These are phyloP conservation scores for Wallacemonas rigidus DNA, from an alignment of 208 protist species.

Conservation along the genomic window DNA sequence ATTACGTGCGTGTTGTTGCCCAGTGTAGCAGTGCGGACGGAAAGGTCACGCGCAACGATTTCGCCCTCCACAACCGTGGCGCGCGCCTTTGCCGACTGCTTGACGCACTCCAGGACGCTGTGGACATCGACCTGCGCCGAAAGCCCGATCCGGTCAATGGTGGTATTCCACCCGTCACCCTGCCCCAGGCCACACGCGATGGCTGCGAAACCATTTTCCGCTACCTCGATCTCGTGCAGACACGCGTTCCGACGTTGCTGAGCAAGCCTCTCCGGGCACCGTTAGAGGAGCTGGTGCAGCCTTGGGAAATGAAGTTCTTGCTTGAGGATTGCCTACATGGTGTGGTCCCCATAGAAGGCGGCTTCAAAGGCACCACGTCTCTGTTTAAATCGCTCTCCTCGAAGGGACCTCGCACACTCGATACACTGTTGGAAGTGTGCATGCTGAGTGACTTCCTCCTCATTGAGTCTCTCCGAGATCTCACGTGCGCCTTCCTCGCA, in stretches of 20 bases:
- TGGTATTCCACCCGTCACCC: constrained; percentile 54
- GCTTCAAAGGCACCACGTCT: constrained; percentile 25
- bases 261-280: constrained; percentile 82
- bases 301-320: constrained; percentile 83
- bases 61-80: constrained; percentile 75
- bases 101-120: constrained; percentile 67
- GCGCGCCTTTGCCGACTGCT: constrained; percentile 79
- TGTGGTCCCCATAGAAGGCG: background rate
- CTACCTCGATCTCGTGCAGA: constrained; percentile 77
- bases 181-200: constrained; percentile 68
- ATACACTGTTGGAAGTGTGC: constrained; percentile 73
- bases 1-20: constrained; percentile 77
- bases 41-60: constrained; percentile 43
- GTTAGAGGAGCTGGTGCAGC: constrained; percentile 79
- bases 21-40: constrained; percentile 29
- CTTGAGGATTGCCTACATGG: constrained; percentile 48
- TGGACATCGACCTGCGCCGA: constrained; percentile 46
- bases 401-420: constrained; percentile 39
- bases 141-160: constrained; percentile 35
- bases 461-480: constrained; percentile 74
- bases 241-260: constrained; percentile 70
- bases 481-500: constrained; percentile 81
- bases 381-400: constrained; percentile 40
- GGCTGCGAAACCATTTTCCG: constrained; percentile 72
- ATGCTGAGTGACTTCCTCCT: constrained; percentile 89